Conservation (phyloP, 1,284 basidiomycete genomes). For the Ustilago esculenta region DNA sequence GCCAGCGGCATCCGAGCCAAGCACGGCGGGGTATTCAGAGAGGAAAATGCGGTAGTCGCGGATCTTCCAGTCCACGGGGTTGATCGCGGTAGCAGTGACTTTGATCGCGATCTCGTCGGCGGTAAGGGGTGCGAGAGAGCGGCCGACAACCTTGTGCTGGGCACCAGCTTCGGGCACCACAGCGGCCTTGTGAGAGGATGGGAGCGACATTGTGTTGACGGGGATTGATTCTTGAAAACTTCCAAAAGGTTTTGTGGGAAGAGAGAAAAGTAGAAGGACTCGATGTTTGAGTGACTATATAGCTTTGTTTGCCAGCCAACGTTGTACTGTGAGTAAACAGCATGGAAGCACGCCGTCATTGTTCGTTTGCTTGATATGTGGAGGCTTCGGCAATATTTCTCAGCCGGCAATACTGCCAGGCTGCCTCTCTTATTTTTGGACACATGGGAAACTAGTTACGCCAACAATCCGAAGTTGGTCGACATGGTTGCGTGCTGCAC, state of each 20-base stretch:
- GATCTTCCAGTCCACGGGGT: slow-evolving; percentile 60
- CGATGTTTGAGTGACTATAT: not conserved
- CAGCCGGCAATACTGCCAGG: too few relatives aligned
- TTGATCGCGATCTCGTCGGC: slow-evolving; percentile 44
- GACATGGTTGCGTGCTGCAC: not conserved
- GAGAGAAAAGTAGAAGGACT: too few relatives aligned
- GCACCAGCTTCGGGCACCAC: slow-evolving; percentile 36
- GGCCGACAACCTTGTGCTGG: slow-evolving; percentile 25
- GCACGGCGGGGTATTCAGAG: slow-evolving; percentile 41
- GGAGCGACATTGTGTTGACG: slow-evolving; percentile 24
- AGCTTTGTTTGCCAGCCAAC: too few relatives aligned
- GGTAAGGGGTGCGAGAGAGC: slow-evolving; percentile 25
- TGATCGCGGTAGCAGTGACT: slow-evolving; percentile 53
- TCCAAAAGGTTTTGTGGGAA: too few relatives aligned
- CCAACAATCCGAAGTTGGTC: not conserved
- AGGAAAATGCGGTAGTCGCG: slow-evolving; percentile 40
- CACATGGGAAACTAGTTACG: too few relatives aligned
- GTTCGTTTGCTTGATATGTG: not conserved
- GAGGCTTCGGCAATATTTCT: slow-evolving; percentile 7
- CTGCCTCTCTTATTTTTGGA: slow-evolving; percentile 6
- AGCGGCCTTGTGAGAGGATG: slow-evolving; percentile 35
- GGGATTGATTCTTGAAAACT: too few relatives aligned
- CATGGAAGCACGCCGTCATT: too few relatives aligned
- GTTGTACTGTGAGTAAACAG: too few relatives aligned
- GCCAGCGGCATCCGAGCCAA: slow-evolving; percentile 55